Base-by-base conservation (phyloP, 805 yeast species). In the Kodamaea hsintzibuensis region DNA sequence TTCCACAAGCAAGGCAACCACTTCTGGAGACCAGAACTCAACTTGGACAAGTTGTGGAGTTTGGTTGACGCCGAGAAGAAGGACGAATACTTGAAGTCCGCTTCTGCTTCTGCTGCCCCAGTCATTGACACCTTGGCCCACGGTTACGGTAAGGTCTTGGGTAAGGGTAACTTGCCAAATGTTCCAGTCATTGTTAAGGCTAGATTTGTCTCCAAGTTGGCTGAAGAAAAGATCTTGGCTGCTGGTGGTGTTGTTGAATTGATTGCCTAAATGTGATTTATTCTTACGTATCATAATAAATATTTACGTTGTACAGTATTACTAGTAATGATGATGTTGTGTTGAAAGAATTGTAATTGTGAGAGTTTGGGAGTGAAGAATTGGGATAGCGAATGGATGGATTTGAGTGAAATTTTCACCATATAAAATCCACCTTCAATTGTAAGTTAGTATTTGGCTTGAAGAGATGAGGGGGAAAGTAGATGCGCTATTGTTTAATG, bases 161-260 rank as follows among this genome's bases (percentile, higher is more conserved):
- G 98, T 82, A 95, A 95, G 86, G 99, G 99, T 81, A 85, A 89
- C 80, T 83, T 95, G 74, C 99, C 99, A 81, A 74, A 88, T 68
- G 98, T 92, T 70, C 99, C 99, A 77, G 96, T 95, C 78, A 91
- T 95, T 71, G 98, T 95, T 78, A 93, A 90, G 84, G 99, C 99
- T 69, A 93, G 99, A 89, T 95, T 88, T 78, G 99, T 95, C 72
- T 91, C 98, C 72, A 88, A 92, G 83, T 88, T 91, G 78, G 99
- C 99, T 78, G 99, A 95, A 88, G 92, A 95, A 85, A 95, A 93
- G 87, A 95, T 95, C 86, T 91, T 89, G 86, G 98, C 96, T 77
- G 99, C 88, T 77, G 99, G 99, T 84, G 99, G 99, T 89, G 99
- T 89, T 77, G 96, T 95, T 80, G 99, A 95, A 86, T 89, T 95